A percentile compares a stretch with the other conserved stretches of the same genome.
Evolutionary conservation across 2,329 filamentous ascomycete genomes (phyloP).

Genomic region (Blastomyces emzantsi): DNA sequence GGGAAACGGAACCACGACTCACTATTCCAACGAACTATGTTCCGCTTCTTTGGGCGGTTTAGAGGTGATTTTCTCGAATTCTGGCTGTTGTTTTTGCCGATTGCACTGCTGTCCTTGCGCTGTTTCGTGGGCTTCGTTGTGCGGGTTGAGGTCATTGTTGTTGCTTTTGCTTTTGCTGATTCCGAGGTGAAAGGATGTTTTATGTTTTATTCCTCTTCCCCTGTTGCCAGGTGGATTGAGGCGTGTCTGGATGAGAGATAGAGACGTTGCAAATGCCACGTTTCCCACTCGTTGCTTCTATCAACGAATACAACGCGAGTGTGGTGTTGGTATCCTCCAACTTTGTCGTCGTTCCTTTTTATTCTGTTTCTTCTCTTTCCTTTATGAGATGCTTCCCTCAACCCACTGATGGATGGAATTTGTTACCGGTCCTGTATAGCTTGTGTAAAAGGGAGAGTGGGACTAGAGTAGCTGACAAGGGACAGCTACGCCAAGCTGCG

Average conservation of each 20-base stretch:
- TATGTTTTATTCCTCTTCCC: background rate
- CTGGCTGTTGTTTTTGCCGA: background rate
- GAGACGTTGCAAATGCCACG: background rate
- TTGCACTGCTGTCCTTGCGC: background rate
- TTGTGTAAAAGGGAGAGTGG: too few relatives aligned
- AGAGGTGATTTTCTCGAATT: constrained; percentile 11
- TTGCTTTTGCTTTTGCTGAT: background rate
- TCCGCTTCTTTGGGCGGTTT: constrained; percentile 27
- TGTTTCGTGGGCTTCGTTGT: background rate
- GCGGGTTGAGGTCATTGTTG: background rate
- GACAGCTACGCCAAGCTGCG: background rate
- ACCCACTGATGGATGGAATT: background rate
- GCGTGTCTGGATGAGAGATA: background rate
- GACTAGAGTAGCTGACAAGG: background rate
- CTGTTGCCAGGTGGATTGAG: background rate
- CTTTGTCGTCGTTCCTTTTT: background rate
- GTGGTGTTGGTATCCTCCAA: background rate
- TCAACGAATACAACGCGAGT: background rate
- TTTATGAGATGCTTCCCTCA: background rate
- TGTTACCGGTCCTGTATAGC: background rate
- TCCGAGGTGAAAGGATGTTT: background rate
- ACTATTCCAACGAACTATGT: constrained; percentile 38
- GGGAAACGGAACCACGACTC: constrained; percentile 14
- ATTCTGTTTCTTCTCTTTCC: background rate
- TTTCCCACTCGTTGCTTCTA: background rate